Percentiles rank a stretch among this genome's conserved stretches.
Conservation (phyloP, 495 filamentous ascomycete species). For the Terfezia claveryi region DNA sequence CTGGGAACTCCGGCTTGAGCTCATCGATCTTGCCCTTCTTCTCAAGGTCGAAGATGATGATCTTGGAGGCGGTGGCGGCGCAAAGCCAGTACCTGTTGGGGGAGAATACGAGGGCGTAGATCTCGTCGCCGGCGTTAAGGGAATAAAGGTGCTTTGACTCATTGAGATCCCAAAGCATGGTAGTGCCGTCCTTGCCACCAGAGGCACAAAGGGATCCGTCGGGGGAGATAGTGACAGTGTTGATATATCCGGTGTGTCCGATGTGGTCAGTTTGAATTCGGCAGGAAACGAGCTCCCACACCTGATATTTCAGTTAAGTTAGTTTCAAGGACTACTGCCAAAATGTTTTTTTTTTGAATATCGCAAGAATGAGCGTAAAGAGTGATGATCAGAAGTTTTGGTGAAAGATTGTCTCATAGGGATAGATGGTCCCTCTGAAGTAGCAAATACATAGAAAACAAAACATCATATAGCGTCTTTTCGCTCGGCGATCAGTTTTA, state of each 20-base stretch:
- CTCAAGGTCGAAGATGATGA: conserved; percentile 99
- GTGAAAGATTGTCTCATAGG: conserved; percentile 97
- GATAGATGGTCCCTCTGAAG: conserved; percentile 68
- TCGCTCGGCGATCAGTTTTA: too few relatives aligned
- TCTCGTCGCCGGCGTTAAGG: conserved; percentile 96
- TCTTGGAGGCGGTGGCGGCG: conserved; percentile 83
- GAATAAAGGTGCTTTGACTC: conserved; percentile 99
- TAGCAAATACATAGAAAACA: conserved; percentile 77
- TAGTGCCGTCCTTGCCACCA: conserved; percentile 98
- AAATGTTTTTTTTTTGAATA: background rate
- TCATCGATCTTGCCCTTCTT: conserved; percentile 99
- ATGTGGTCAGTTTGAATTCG: conserved; percentile 99
- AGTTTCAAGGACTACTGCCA: background rate
- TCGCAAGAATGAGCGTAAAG: conserved; percentile 10
- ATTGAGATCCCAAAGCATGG: conserved; percentile 99
- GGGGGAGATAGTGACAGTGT: conserved; percentile 99
- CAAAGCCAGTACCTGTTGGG: conserved; percentile 99
- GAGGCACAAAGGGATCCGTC: conserved; percentile 98
- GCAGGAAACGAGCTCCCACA: conserved; percentile 98
- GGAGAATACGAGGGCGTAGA: conserved; percentile 99
- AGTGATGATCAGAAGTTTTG: conserved; percentile 48
- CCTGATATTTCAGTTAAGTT: conserved; percentile 29
- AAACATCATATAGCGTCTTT: background rate
- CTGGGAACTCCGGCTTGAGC: conserved; percentile 94
- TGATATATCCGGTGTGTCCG: conserved; percentile 99